Evolutionary conservation across 129 eudicot species (phyloP), one percentile per base, ranked within the genome.

Genomic region (Solidago caesia): DNA sequence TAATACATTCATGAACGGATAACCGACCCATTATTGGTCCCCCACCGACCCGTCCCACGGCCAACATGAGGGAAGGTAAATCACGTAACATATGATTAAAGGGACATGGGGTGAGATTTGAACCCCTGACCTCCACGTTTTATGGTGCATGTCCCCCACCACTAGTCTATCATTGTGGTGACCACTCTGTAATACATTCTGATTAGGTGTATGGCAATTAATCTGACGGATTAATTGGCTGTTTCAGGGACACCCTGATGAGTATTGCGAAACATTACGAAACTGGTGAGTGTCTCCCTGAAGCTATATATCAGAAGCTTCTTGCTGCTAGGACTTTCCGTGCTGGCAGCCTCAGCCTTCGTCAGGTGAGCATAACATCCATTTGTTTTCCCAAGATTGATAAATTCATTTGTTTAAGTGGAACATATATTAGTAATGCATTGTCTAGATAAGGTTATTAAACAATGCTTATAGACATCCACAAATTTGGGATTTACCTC

Each of bases 201-300:
- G 9, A 63, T 6, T 52, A 16, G 41, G 7, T 43, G 8, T 56
- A 58, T 10, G 42, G 41, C 15, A 51, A 33, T 46, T 6, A 49
- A 15, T 48, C 55, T 77, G 61, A 51, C 7, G 14, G 14, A 12
- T 77, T 12, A 41, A 62, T 60, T 46, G 11, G 9, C 9, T 67
- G 39, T 43, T 78, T 52, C 85, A 93, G 97, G 85, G 97, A 93
- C 76, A 93, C 98, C 55, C 73, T 93, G 75, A 90, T 90, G 97
- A 82, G 91, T 79, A 90, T 93, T 58, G 98, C 97, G n/a, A 86
- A 90, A 79, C 97, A 93, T 77, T 90, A 88, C 67, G 97, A 93
- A 93, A 86, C 96, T 71, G 97, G 96, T 62, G 97, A 88, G 79
- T 75, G 74, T 76, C 94, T 93, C 76, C 96, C 96, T 39, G 96